phyloP scores from a whole-genome alignment of 441 rosid species.

The Euphorbia celastroides region DNA sequence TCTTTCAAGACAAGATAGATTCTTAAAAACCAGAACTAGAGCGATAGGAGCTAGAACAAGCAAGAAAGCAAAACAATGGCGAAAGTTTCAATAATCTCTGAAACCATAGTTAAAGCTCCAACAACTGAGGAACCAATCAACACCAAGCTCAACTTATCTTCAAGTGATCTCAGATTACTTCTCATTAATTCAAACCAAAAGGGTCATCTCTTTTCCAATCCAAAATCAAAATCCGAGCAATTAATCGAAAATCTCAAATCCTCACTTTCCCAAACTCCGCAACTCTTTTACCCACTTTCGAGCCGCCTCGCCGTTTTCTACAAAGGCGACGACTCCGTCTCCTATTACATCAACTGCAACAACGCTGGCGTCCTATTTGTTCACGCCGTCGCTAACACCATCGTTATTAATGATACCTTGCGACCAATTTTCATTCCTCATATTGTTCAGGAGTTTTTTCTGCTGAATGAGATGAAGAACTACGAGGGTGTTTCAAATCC shows the following conservation, averaged over 20 bases:
- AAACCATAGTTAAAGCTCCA: too few species aligned
- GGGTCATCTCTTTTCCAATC: constrained; percentile 21
- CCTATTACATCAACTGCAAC: constrained; percentile 19
- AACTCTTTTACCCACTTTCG: constrained; percentile 20
- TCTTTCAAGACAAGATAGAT: too few species aligned
- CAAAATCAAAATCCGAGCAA: not conserved
- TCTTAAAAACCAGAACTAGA: too few species aligned
- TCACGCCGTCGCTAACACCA: constrained; percentile 15
- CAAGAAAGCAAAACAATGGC: too few species aligned
- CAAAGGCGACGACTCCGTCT: constrained; percentile 11
- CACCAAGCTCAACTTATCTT: constrained; percentile 11
- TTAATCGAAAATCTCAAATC: constrained; percentile 1
- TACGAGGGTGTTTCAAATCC: constrained; percentile 20
- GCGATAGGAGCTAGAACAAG: too few species aligned
- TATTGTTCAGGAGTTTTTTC: constrained; percentile 19
- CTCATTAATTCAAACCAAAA: not conserved
- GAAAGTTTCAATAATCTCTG: too few species aligned
- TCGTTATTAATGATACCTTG: constrained; percentile 15
- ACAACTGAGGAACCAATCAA: not conserved
- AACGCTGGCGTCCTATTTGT: constrained; percentile 18
- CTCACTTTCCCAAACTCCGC: constrained; percentile 21
- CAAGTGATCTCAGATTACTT: constrained; percentile 20
- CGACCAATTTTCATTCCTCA: constrained; percentile 13
- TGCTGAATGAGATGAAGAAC: not conserved
- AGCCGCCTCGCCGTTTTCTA: constrained; percentile 24